Evolutionary conservation across 140 eudicot species (phyloP).

Genomic region (Bidens hawaiensis): DNA sequence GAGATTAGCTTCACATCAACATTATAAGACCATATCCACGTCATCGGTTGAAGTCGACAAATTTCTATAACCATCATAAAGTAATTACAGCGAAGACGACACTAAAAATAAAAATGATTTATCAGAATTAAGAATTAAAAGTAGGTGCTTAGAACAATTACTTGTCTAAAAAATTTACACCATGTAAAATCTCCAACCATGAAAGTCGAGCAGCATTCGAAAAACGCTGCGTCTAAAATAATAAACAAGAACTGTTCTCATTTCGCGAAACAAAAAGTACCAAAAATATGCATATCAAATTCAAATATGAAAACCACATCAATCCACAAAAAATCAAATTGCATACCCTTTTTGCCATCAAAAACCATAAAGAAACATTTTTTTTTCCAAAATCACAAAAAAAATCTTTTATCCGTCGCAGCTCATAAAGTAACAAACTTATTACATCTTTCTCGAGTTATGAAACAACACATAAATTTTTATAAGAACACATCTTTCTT

Average conservation of each 20-base stretch:
- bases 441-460: not conserved
- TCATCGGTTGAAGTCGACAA: constrained; percentile 33
- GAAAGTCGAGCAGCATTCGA: not conserved
- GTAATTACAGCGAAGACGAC: constrained; percentile 33
- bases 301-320: not conserved
- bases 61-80: constrained; percentile 32
- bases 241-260: not conserved
- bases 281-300: not conserved
- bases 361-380: not conserved
- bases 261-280: not conserved
- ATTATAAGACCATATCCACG: constrained; percentile 18
- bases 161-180: not conserved
- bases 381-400: not conserved
- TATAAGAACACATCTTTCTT: not conserved
- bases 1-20: constrained; percentile 21
- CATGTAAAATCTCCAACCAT: not conserved
- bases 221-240: not conserved
- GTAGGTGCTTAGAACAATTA: not conserved
- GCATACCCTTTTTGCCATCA: not conserved
- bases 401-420: not conserved
- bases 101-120: constrained; percentile 26
- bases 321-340: not conserved
- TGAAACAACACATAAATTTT: not conserved
- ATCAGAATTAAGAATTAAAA: constrained; percentile 17
- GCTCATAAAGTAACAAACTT: not conserved